These are phyloP conservation scores for Colletotrichum musae DNA, from an alignment of 2,329 filamentous ascomycete genomes.

Conservation along the genomic window DNA sequence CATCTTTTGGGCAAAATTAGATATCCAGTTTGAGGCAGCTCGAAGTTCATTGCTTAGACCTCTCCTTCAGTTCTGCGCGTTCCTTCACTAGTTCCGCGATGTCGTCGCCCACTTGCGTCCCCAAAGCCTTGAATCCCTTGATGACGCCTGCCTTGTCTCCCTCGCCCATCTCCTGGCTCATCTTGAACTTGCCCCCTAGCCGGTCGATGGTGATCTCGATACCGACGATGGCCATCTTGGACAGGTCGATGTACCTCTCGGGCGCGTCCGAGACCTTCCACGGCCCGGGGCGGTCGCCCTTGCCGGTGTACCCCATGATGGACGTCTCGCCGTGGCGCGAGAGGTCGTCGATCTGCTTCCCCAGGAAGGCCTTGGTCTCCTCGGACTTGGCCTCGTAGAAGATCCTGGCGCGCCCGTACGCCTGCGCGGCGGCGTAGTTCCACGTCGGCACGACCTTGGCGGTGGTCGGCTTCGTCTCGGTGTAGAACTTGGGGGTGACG, in stretches of 20 bases:
- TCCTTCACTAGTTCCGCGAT: conserved; percentile 52
- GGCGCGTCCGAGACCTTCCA: conserved; percentile 74
- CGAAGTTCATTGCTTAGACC: conserved; percentile 8
- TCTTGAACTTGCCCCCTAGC: conserved; percentile 75
- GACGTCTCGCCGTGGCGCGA: conserved; percentile 63
- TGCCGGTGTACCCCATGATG: conserved; percentile 70
- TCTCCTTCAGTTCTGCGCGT: conserved; percentile 48
- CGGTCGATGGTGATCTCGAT: conserved; percentile 70
- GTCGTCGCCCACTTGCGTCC: conserved; percentile 47
- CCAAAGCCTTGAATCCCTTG: conserved; percentile 64
- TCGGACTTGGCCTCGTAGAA: conserved; percentile 64
- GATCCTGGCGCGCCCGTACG: conserved; percentile 70
- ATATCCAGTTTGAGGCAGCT: background rate
- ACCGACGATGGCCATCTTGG: conserved; percentile 73
- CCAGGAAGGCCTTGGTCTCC: conserved; percentile 63
- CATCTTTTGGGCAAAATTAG: too few relatives aligned
- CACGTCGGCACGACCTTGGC: conserved; percentile 80
- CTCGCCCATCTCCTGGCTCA: conserved; percentile 72
- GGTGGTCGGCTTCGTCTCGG: conserved; percentile 73
- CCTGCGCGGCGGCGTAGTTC: conserved; percentile 78
- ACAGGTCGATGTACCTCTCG: conserved; percentile 66
- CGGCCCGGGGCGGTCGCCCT: conserved; percentile 50
- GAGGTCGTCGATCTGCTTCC: conserved; percentile 67
- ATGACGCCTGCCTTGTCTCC: conserved; percentile 71
- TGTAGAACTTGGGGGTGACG: conserved; percentile 78